Evolutionary conservation across 371 early-diverging fungal genomes (phyloP).

Genomic region (Mucor indicus): DNA sequence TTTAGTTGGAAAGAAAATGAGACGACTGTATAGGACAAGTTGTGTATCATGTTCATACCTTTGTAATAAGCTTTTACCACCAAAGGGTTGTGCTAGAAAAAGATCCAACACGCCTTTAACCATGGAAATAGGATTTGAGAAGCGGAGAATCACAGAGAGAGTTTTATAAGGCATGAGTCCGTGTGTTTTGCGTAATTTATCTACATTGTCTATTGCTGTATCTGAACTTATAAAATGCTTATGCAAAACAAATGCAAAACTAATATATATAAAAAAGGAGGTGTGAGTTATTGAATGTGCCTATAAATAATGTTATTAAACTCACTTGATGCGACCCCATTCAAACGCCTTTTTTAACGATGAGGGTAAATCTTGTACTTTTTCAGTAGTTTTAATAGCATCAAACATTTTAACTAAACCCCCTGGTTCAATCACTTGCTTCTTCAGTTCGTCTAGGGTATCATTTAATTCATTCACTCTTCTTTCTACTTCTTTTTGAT

Average conservation of each 20-base stretch:
- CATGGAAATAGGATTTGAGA: constrained; percentile 64
- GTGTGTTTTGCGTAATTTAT: constrained; percentile 55
- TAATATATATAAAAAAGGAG: no score
- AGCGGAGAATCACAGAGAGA: constrained; percentile 49
- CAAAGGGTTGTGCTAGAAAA: constrained; percentile 68
- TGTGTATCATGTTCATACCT: no score
- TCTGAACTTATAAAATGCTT: constrained; percentile 60
- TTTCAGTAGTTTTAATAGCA: constrained; percentile 37
- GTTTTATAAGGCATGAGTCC: constrained; percentile 58
- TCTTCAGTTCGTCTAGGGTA: constrained; percentile 49
- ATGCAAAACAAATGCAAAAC: constrained; percentile 64
- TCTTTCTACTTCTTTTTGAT: constrained; percentile 45
- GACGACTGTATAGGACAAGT: no score
- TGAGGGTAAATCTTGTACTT: constrained; percentile 43
- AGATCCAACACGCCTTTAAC: constrained; percentile 61
- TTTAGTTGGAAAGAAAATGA: no score
- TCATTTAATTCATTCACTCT: constrained; percentile 51
- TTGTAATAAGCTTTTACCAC: constrained; percentile 60
- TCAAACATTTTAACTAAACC: constrained; percentile 44
- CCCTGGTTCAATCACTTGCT: constrained; percentile 51
- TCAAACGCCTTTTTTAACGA: constrained; percentile 56
- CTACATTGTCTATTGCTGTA: constrained; percentile 51
- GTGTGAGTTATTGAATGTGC: no score
- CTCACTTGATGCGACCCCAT: constrained; percentile 60
- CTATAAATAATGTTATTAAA: no score